Evolutionary conservation across 495 filamentous ascomycete species (phyloP), one percentile per base, ranked within the genome.

Genomic region (Penicillium diatomitis): DNA sequence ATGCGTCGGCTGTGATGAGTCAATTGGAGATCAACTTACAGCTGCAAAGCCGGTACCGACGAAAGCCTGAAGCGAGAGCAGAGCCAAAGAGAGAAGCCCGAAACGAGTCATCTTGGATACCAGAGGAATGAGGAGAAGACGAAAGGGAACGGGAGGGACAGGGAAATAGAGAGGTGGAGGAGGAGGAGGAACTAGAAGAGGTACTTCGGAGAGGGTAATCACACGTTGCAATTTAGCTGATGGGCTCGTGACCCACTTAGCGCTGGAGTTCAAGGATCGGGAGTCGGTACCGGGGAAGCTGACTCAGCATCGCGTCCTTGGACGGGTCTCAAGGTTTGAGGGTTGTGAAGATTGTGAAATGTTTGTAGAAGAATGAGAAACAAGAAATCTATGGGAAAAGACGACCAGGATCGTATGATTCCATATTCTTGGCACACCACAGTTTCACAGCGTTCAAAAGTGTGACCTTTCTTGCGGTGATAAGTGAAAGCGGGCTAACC

Each of bases 61-160:
- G 50, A 83, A 71, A 40, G 80, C 78, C 57, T 83, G 83, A 53
- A 89, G 76, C 40, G 84, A 82, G 60, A 88, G 71, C 41, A 89
- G 67, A 47, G 80, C 82, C 49, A 91, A 71, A 54, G 81, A 75
- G 59, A 85, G 77, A 63, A 85, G 80, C 70, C 80, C 80, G 63
- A 83, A 75, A 65, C 82, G 80, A 68, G 82, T 81, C 86, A 90
- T 90, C 60, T 64, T 76, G 77, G 61, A 45, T 43, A 45, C 33
- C 33, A 47, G 56, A 51, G 60, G 35, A 2, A 20, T 20, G 20
- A 20, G 20, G 20, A 20, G 20, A 20, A 20, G 20, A 20, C 49
- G 52, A 46, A 32, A 42, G 57, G 54, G 60, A 51, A 50, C 50
- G 38, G 51, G 36, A 38, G 42, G 41, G 42, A 55, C 31, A n/a